A percentile compares a stretch with the other conserved stretches of the same genome.
These are phyloP conservation scores for Nakazawaea siamensis DNA, from an alignment of 805 yeast species.

Conservation along the genomic window DNA sequence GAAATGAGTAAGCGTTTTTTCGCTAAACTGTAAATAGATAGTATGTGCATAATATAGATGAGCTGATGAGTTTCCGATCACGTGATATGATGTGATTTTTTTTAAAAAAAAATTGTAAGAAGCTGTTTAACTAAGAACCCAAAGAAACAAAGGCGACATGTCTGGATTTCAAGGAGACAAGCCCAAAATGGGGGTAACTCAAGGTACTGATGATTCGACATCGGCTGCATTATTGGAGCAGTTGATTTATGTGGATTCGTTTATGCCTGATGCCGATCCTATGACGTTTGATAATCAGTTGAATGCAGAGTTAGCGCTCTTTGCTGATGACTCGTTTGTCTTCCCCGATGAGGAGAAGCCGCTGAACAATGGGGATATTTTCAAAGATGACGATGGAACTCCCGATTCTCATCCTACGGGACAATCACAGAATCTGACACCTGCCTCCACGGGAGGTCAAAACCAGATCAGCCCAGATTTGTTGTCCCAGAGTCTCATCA, in stretches of 20 bases:
- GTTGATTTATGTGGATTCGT: conserved; percentile 71
- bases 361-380: conserved; percentile 13
- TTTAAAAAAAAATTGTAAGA: too few species aligned
- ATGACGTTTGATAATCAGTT: conserved; percentile 40
- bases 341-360: conserved; percentile 81
- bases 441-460: background rate
- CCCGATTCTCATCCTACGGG: background rate
- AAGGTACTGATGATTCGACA: conserved; percentile 20
- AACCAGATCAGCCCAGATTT: conserved; percentile 2
- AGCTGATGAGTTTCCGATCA: background rate
- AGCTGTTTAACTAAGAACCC: too few species aligned
- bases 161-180: too few species aligned
- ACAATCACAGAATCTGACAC: background rate
- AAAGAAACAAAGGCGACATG: too few species aligned
- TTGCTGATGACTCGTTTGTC: conserved; percentile 73
- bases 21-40: background rate
- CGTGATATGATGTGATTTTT: background rate
- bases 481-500: conserved; percentile 9
- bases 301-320: conserved; percentile 66
- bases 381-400: background rate
- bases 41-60: background rate
- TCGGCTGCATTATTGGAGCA: conserved; percentile 56
- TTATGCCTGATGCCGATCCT: conserved; percentile 41
- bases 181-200: background rate
- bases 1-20: conserved; percentile 74